Conservation (phyloP, 2,329 filamentous ascomycete genomes). For the Aspergillus puulaauensis region DNA sequence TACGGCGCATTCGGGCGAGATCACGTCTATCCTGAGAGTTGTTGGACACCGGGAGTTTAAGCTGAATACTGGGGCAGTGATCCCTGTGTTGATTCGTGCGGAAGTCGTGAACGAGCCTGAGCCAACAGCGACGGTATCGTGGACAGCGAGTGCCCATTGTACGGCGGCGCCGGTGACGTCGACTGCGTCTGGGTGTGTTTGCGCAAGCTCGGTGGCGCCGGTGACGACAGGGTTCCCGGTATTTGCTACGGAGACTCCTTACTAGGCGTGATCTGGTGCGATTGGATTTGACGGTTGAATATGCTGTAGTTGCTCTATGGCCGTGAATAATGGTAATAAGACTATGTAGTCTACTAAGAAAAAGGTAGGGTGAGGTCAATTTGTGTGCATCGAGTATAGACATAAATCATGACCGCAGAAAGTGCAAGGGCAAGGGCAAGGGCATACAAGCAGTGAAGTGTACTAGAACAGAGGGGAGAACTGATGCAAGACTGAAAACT, state of each 20-base stretch:
- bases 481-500: neutral
- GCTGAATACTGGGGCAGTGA: conserved; percentile 50
- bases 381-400: neutral
- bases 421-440: neutral
- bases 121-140: conserved; percentile 24
- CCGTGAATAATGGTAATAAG: neutral
- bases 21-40: conserved; percentile 50
- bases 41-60: conserved; percentile 47
- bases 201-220: conserved; percentile 27
- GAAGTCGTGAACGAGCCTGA: conserved; percentile 24
- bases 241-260: neutral
- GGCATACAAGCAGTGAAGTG: neutral
- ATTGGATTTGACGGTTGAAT: neutral
- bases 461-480: neutral
- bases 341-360: neutral
- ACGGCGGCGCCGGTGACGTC: conserved; percentile 33
- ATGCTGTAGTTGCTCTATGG: neutral
- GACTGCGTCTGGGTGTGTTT: conserved; percentile 27
- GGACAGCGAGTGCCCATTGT: conserved; percentile 32
- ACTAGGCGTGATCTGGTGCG: neutral
- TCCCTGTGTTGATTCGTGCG: conserved; percentile 52
- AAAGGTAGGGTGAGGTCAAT: neutral
- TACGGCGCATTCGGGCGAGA: conserved; percentile 59
- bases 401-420: neutral
- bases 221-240: conserved; percentile 29